Evolutionary conservation across 768 basidiomycete species (phyloP).

Genomic region (Calocybe gangraenosa): DNA sequence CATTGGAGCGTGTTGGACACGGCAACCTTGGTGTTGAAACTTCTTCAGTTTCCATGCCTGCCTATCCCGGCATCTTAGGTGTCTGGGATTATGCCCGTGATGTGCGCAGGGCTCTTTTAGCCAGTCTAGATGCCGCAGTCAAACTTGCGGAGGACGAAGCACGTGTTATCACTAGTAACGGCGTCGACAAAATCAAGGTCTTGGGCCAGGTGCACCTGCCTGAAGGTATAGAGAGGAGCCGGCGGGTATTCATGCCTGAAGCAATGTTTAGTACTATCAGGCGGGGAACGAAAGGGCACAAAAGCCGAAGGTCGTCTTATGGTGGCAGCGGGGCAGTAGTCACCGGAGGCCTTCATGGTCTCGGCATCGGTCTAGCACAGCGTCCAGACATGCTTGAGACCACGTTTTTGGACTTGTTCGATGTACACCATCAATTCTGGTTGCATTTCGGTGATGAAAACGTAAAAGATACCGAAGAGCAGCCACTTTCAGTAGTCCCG

Average conservation of each 20-base stretch:
- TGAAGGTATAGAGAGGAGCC: constrained; percentile 72
- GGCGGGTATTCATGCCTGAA: constrained; percentile 90
- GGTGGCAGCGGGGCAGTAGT: constrained; percentile 50
- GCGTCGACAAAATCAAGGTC: constrained; percentile 61
- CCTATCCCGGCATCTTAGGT: constrained; percentile 78
- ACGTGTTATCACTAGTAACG: constrained; percentile 55
- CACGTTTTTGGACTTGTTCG: constrained; percentile 80
- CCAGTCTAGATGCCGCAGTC: constrained; percentile 77
- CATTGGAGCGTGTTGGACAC: constrained; percentile 71
- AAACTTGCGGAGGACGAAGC: constrained; percentile 81
- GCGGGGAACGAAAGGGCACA: constrained; percentile 36
- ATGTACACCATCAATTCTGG: constrained; percentile 76
- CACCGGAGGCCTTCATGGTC: constrained; percentile 73
- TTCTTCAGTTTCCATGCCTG: constrained; percentile 51
- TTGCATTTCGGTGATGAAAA: constrained; percentile 59
- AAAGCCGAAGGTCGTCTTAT: constrained; percentile 31
- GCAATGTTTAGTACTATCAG: constrained; percentile 84
- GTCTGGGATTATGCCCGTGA: constrained; percentile 86
- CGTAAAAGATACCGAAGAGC: constrained; percentile 27
- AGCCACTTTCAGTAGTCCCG: constrained; percentile 31
- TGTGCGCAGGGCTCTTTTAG: constrained; percentile 72
- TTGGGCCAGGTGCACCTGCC: constrained; percentile 80
- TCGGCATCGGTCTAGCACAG: constrained; percentile 78
- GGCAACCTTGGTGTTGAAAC: constrained; percentile 66
- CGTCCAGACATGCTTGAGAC: constrained; percentile 78